Evolutionary conservation across 1,284 basidiomycete species (phyloP), one percentile per base, ranked within the genome.

Genomic region (Termitomyces sp.): DNA sequence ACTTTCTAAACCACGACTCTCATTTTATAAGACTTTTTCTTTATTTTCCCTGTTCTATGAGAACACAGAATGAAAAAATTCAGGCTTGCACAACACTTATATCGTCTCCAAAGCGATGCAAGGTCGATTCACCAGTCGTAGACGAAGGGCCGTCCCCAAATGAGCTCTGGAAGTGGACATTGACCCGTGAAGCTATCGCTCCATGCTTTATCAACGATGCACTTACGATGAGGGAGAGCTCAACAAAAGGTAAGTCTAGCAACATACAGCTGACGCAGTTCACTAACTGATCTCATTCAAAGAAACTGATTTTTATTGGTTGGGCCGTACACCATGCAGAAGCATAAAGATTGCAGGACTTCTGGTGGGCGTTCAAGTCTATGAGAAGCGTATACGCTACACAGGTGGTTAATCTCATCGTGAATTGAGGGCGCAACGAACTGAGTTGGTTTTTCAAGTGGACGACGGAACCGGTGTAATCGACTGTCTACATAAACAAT

Each of bases 391-490:
- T 31, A 71, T 80, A 10, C 60, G 82, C 0, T 88, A 88, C 62
- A 72, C 75, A 1, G 60, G 86, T 84, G 50, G 57, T 73, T 64
- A 18, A 49, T 7, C 54, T 1, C 26, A 39, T 18, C 1, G n/a
- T 50, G 34, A 11, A 38, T 43, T 53, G 45, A 24, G 35, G 26
- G 31, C 6, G 14, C 46, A 49, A 30, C 16, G 21, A 53, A 56
- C 41, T 57, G 46, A 43, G 45, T 2, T 37, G n/a, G 42, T 37
- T 37, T 49, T 18, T 42, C 35, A 7, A 85, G 85, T 90, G 52
- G 88, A 90, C 61, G 88, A 90, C 61, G 84, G 86, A 5, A 84
- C 85, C 0, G 78, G 71, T 19, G 80, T 85, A 3, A 74, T 89
- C 28, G 85, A 89, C 42, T 89, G 86, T 57, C 61, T 73, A 2